phyloP scores from a whole-genome alignment of 306 rosid genomes.

The Casuarina equisetifolia region DNA sequence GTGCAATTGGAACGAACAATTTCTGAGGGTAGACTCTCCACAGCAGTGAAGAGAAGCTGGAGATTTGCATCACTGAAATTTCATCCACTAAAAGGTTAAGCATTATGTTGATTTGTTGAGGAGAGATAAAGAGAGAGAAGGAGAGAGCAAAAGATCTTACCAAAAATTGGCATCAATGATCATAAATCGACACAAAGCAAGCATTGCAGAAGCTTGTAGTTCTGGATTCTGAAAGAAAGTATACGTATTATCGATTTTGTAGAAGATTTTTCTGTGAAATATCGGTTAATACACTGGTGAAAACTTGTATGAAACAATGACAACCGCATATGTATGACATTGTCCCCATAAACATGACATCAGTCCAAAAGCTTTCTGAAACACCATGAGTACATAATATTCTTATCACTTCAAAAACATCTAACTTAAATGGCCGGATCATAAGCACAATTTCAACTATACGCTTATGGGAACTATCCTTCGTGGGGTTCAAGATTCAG shows the following conservation, averaged over 20 bases:
- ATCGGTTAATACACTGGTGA: neutral
- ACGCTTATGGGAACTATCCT: neutral
- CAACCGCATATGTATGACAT: neutral
- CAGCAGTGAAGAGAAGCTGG: slow-evolving; percentile 93
- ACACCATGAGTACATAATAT: neutral
- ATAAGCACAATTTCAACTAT: neutral
- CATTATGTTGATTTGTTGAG: slow-evolving; percentile 9
- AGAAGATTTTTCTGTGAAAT: neutral
- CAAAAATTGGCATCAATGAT: slow-evolving; percentile 87
- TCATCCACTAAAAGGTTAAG: slow-evolving; percentile 23
- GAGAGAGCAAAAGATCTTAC: slow-evolving; percentile 43
- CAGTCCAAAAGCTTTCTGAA: neutral
- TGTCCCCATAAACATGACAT: slow-evolving; percentile 7
- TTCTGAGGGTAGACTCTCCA: slow-evolving; percentile 77
- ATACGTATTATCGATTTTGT: slow-evolving; percentile 16
- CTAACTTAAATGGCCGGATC: neutral
- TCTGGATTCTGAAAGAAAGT: slow-evolving; percentile 74
- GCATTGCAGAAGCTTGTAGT: slow-evolving; percentile 92
- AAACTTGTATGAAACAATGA: neutral
- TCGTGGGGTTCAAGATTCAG: neutral
- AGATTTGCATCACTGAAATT: slow-evolving; percentile 78
- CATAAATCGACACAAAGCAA: slow-evolving; percentile 94
- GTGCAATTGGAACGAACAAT: slow-evolving; percentile 91
- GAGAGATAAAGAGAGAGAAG: slow-evolving; percentile 8
- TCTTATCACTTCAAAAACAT: neutral